Percentiles rank a stretch among this genome's conserved stretches.
These are phyloP conservation scores for Hericium alpestre DNA, from an alignment of 768 basidiomycete species.

Conservation along the genomic window DNA sequence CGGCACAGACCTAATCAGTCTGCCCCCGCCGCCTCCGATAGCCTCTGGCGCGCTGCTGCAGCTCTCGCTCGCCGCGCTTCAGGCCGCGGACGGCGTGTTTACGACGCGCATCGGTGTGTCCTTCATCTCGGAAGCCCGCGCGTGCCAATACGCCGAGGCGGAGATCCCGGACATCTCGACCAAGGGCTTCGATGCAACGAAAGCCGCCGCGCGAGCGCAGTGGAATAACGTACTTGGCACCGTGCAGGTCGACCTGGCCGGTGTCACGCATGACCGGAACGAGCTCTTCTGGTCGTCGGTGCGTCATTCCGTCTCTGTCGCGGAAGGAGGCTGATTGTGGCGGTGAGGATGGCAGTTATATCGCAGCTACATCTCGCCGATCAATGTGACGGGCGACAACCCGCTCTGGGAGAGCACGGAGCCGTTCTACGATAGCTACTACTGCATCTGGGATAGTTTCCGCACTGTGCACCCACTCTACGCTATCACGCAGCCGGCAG, in stretches of 20 bases:
- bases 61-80: background rate
- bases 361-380: background rate
- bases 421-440: background rate
- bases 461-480: background rate
- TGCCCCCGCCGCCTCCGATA: no score
- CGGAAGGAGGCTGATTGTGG: background rate
- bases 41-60: background rate
- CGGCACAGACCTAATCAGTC: no score
- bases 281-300: constrained; percentile 18
- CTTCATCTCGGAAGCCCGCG: constrained; percentile 49
- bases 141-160: constrained; percentile 48
- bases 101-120: constrained; percentile 57
- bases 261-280: constrained; percentile 34
- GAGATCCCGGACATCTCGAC: constrained; percentile 55
- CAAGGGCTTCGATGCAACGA: constrained; percentile 43
- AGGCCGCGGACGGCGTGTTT: constrained; percentile 28
- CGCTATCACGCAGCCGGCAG: background rate
- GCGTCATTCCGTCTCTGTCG: background rate
- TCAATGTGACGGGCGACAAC: background rate
- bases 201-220: constrained; percentile 28
- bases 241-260: constrained; percentile 35
- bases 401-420: background rate
- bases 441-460: background rate
- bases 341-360: background rate
- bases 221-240: constrained; percentile 53